Conservation (phyloP, 169 alveolate genomes). For the Eimeria falciformis region DNA sequence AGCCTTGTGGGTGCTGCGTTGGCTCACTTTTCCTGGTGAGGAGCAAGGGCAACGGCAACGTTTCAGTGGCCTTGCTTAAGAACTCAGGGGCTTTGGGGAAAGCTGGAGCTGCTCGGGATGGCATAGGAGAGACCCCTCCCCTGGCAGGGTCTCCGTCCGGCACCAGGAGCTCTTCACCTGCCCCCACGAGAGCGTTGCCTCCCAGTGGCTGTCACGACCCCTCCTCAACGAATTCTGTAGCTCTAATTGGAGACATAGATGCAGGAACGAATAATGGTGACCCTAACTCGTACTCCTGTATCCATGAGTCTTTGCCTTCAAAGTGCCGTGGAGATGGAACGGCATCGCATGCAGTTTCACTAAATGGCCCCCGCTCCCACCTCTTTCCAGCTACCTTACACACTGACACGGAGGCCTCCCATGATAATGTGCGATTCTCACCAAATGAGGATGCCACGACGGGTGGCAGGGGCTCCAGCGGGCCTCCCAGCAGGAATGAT, state of each 20-base stretch:
- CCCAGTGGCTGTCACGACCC: not conserved
- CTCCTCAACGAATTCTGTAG: no score
- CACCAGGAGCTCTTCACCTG: slow-evolving; percentile 37
- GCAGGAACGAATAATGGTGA: not conserved
- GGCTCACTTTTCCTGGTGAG: slow-evolving; percentile 18
- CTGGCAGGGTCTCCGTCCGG: not conserved
- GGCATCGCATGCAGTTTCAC: not conserved
- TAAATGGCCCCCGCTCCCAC: not conserved
- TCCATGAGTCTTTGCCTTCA: not conserved
- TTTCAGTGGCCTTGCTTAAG: slow-evolving; percentile 10
- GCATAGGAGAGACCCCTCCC: slow-evolving; percentile 14
- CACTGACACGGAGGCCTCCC: not conserved
- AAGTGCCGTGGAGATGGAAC: not conserved
- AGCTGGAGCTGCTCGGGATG: not conserved
- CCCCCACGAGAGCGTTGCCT: not conserved
- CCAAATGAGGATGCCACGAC: slow-evolving; percentile 21
- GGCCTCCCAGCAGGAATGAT: not conserved
- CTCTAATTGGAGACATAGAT: slow-evolving; percentile 19
- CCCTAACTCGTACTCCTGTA: no score
- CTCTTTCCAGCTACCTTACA: not conserved
- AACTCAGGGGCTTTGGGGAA: not conserved
- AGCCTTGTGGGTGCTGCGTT: slow-evolving; percentile 47
- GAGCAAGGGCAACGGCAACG: slow-evolving; percentile 32
- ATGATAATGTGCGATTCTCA: slow-evolving; percentile 18
- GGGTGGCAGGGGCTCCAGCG: slow-evolving; percentile 9